Evolutionary conservation across 768 basidiomycete genomes (phyloP), one percentile per base, ranked within the genome.

Genomic region (Rhodosporidiobolus odoratus): DNA sequence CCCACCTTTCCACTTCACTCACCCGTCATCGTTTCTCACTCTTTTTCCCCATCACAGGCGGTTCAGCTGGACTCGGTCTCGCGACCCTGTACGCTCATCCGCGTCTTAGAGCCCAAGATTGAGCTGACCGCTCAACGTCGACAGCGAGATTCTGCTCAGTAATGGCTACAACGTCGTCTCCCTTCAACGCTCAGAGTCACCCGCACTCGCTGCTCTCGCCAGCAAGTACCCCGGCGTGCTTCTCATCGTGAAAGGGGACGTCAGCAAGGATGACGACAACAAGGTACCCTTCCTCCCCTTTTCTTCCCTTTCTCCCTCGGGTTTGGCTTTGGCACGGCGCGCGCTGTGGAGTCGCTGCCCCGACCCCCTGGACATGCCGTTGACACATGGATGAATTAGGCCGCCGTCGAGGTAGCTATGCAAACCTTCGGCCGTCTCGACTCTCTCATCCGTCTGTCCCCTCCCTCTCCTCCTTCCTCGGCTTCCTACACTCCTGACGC

Each of bases 41-140:
- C 27, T 2, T 17, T 32, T 6, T 40, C 38, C 56, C 23, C 6
- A 7, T 43, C 58, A 90, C 92, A 66, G 93, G 94, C 63, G 92
- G 90, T 27, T 93, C 90, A 65, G 83, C 84, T 76, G 87, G 87
- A 7, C 87, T 96, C 70, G 93, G 94, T 2, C 85, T 95, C 59
- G 89, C 91, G 25, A 84, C 90, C 72, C 85, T 88, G 40, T 83
- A 77, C n/a, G 81, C 85, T 62, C 84, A 94, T 32, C 35, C n/a
- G 16, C 34, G 7, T 38, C 19, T 30, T 30, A 35, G 8, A 25
- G 1, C 16, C 15, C 8, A 35, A 37, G 0, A 43, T 7, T 6
- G 15, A 19, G 2, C 35, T 59, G 40, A 54, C 37, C 40, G 8
- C 15, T 38, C 45, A 19, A 19, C 45, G 2, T 8, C 3, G 17